Evolutionary conservation across 2,329 filamentous ascomycete genomes (phyloP).

Genomic region (Cercospora sp.): DNA sequence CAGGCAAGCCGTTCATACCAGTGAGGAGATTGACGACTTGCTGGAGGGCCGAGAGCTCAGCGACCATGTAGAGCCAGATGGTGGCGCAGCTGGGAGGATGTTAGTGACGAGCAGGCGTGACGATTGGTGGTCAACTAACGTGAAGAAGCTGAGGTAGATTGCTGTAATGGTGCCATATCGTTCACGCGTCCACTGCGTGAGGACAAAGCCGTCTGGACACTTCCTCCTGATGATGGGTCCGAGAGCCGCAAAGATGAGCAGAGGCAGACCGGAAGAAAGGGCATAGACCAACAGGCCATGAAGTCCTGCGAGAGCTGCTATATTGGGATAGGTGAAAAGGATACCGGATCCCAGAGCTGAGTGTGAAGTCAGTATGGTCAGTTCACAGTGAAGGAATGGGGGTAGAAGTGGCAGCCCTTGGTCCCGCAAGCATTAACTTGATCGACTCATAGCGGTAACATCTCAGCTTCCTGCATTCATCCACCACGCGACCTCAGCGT

Average conservation of each 20-base stretch:
- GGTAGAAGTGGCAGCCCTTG: conserved; percentile 84
- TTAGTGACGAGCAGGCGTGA: conserved; percentile 18
- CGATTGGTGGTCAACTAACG: conserved; percentile 42
- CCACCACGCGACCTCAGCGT: conserved; percentile 6
- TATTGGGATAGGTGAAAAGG: conserved; percentile 77
- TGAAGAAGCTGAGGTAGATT: conserved; percentile 74
- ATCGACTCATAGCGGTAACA: conserved; percentile 94
- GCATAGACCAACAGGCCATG: conserved; percentile 79
- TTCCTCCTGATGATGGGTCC: conserved; percentile 76
- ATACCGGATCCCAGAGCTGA: conserved; percentile 80
- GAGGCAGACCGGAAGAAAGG: conserved; percentile 68
- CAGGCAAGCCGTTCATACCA: conserved; percentile 70
- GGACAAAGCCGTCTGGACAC: conserved; percentile 79
- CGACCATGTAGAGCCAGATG: conserved; percentile 83
- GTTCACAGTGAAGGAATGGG: conserved; percentile 45
- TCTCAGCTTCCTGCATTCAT: conserved; percentile 72
- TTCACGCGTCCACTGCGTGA: conserved; percentile 82
- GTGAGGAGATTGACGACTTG: conserved; percentile 76
- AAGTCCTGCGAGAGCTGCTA: conserved; percentile 75
- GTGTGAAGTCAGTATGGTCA: conserved; percentile 21
- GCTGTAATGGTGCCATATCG: conserved; percentile 70
- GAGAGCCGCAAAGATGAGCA: conserved; percentile 72
- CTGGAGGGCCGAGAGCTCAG: conserved; percentile 77
- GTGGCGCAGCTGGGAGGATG: conserved; percentile 60
- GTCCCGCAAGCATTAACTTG: conserved; percentile 99